Evolutionary conservation across 139 green algal species (phyloP).

Genomic region (Coelastrella sp.): DNA sequence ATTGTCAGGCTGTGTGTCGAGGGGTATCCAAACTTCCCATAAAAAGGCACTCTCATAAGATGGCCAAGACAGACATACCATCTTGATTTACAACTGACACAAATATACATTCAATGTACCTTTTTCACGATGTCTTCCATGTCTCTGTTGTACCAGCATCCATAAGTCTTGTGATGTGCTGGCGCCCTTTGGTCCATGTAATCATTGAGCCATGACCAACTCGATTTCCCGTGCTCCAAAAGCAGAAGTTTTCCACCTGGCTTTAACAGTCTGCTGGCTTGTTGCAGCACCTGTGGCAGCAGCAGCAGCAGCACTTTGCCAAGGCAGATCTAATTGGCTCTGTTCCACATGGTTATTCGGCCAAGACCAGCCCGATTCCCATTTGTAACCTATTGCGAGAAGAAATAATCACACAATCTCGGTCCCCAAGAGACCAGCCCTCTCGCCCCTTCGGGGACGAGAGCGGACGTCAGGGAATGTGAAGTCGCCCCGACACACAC

Average conservation of each 20-base stretch:
- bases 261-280: constrained; percentile 64
- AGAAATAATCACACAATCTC: too few relatives aligned
- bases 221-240: constrained; percentile 75
- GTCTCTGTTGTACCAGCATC: constrained; percentile 82
- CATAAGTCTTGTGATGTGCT: constrained; percentile 70
- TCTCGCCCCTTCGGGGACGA: too few relatives aligned
- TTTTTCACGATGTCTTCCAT: constrained; percentile 72
- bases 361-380: too few relatives aligned
- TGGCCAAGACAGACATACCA: background rate
- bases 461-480: too few relatives aligned
- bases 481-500: too few relatives aligned
- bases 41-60: background rate
- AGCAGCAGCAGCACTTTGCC: background rate
- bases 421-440: too few relatives aligned
- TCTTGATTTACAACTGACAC: background rate
- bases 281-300: constrained; percentile 51
- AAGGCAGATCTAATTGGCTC: too few relatives aligned
- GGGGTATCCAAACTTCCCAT: too few relatives aligned
- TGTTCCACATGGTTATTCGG: too few relatives aligned
- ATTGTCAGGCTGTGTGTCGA: too few relatives aligned
- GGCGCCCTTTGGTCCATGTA: constrained; percentile 10
- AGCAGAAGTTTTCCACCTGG: constrained; percentile 74
- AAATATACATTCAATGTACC: constrained; percentile 49
- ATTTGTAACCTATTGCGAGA: too few relatives aligned
- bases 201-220: constrained; percentile 14